Evolutionary conservation across 169 alveolate species (phyloP).

Genomic region (Blepharisma undulans): DNA sequence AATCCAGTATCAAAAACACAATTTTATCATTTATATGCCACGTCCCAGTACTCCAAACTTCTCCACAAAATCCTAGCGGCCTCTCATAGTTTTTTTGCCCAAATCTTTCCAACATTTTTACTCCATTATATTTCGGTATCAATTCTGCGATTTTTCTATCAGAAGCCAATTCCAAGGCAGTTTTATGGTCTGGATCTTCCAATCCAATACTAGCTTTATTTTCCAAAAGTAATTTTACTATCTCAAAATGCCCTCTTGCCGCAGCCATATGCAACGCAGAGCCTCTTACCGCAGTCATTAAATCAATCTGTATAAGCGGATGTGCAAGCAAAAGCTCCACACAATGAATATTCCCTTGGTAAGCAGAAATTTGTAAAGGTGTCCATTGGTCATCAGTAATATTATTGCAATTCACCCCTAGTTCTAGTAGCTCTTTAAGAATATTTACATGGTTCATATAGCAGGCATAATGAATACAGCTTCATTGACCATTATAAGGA

Average conservation of each 20-base stretch:
- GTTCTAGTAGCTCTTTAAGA: background rate
- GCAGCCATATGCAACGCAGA: constrained; percentile 19
- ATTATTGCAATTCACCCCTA: background rate
- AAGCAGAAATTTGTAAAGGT: background rate
- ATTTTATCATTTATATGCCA: background rate
- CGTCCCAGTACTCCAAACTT: background rate
- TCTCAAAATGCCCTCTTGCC: constrained; percentile 1
- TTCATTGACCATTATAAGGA: background rate
- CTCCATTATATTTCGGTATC: constrained; percentile 2
- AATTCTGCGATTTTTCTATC: background rate
- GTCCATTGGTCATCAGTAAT: constrained; percentile 14
- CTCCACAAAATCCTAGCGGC: constrained; percentile 14
- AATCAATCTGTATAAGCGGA: background rate
- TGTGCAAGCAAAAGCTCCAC: background rate
- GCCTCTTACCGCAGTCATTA: constrained; percentile 16
- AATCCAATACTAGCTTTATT: background rate
- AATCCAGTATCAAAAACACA: constrained; percentile 24
- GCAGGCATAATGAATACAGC: background rate
- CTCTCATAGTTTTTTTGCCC: background rate
- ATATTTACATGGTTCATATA: background rate
- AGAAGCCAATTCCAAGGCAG: constrained; percentile 14
- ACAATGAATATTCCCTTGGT: background rate
- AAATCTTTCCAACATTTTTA: background rate
- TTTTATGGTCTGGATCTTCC: background rate
- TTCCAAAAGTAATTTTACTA: background rate